Conservation (phyloP, 2,329 filamentous ascomycete genomes). For the Phialophora chinensis region DNA sequence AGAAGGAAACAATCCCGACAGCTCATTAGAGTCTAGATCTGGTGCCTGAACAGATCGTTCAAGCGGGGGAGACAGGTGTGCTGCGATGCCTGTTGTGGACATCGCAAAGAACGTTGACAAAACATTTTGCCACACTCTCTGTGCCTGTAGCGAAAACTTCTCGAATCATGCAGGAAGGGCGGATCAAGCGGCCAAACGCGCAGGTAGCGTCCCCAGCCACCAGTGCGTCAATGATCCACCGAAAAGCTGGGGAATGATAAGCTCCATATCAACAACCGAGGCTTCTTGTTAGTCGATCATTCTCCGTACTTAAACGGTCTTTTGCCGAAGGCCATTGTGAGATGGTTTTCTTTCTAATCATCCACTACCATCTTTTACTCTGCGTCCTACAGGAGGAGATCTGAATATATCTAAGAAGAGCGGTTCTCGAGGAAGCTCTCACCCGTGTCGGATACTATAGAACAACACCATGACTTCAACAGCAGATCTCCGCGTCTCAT, state of each 20-base stretch:
- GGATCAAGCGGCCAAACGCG: not conserved
- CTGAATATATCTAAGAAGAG: not conserved
- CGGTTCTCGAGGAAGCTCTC: not conserved
- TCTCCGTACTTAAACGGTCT: not conserved
- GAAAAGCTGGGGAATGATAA: constrained; percentile 1
- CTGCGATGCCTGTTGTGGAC: not conserved
- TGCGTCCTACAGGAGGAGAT: not conserved
- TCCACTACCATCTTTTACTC: not conserved
- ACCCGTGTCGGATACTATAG: constrained; percentile 2
- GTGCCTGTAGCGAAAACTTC: not conserved
- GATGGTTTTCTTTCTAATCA: not conserved
- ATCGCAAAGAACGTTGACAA: not conserved
- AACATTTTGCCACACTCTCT: not conserved
- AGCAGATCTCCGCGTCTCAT: constrained; percentile 39
- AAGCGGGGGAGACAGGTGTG: not conserved
- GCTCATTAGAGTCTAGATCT: not conserved
- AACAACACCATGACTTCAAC: constrained; percentile 30
- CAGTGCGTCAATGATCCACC: not conserved
- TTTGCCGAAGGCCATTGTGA: not conserved
- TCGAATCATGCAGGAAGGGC: not conserved
- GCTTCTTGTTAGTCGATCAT: not conserved
- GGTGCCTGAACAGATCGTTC: constrained; percentile 1
- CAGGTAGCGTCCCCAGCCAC: not conserved
- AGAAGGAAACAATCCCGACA: not conserved
- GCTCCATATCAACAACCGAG: constrained; percentile 3